Evolutionary conservation across 1,284 basidiomycete species (phyloP), one percentile per base, ranked within the genome.

Genomic region (Fomitopsis schrenkii): DNA sequence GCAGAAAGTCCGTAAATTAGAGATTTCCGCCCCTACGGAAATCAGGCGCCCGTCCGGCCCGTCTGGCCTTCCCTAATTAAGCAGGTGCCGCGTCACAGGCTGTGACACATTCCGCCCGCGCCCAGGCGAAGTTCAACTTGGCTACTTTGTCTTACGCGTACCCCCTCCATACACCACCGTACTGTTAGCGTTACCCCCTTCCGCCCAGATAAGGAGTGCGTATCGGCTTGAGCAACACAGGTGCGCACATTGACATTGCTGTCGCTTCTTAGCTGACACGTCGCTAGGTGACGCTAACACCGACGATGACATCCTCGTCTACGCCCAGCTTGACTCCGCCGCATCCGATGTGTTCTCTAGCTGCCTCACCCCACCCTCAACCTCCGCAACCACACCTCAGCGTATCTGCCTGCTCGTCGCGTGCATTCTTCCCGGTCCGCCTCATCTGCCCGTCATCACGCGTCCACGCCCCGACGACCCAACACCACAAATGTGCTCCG

Each of bases 401-500:
- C 62, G 64, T 45, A 57, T 89, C 15, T 77, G 77, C 40, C 74
- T 91, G 45, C 70, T 78, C 19, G 89, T 87, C 6, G 86, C 84
- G 0, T 83, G 86, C 26, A 79, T 91, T 61, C 76, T 79, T 8
- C 74, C 80, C 28, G 76, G 74, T 0, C 78, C 76, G 9, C 77
- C 79, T 15, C 71, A 72, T 0, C 45, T 66, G 38, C 75, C 63
- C 19, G 72, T 63, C 58, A 63, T 58, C 35, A 80, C 84, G 19
- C 70, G 79, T 1, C 89, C 90, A 2, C 79, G 90, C 35, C 90
- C 90, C 0, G 90, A 92, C 64, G 90, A 92, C 63, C 90, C 88
- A 0, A 90, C 85, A 1, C 90, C 89, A 8, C 54, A 60, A 83
- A 87, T 67, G 88, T 83, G 17, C 91, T 95, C 70, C 87, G 85